Evolutionary conservation across 2,329 filamentous ascomycete genomes (phyloP), one percentile per base, ranked within the genome.

Genomic region (Penicillium sp.): DNA sequence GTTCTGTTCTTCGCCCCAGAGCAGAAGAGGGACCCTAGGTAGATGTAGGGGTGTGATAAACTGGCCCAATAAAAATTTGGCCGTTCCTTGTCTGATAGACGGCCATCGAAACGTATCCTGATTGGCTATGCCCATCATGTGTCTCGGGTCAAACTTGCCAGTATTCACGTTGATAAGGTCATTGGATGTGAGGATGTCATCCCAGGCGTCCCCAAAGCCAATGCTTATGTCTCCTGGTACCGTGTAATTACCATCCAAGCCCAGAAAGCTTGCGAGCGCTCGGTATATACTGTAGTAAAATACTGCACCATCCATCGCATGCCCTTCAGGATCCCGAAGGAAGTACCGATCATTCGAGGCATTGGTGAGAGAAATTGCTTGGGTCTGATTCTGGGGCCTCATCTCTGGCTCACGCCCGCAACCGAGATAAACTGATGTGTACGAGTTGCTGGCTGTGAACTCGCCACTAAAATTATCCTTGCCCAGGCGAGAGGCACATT

Each of bases 81-180:
- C 76, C 0, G 82, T 81, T 10, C 85, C 85, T 55, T 84, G 79
- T 44, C 76, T 72, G 35, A 88, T 76, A 16, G 83, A 79, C n/a
- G 85, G 85, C 85, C 85, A 88, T 44, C 85, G 79, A 67, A 88
- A 85, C 7, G 88, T 84, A 67, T 88, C 86, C 72, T 88, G 86
- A 66, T 88, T 88, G 8, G 84, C 85, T 2, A 81, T 79, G 46
- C 85, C 85, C 67, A 81, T 87, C 79, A 88, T 81, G 65, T 88
- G 85, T 5, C 86, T 80, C 2, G 86, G 86, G 61, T 88, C 86
- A 55, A 86, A 85, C 54, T 81, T 69, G 29, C 84, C 85, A 2
- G 83, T 87, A 65, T 85, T 83, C 1, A 82, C 77, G 62, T 87
- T 87, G 59, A 83, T 74, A 58, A 87, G 70, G 65, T 88, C 85